Evolutionary conservation across 2,329 filamentous ascomycete genomes (phyloP).

Genomic region (Colletotrichum viniferum): DNA sequence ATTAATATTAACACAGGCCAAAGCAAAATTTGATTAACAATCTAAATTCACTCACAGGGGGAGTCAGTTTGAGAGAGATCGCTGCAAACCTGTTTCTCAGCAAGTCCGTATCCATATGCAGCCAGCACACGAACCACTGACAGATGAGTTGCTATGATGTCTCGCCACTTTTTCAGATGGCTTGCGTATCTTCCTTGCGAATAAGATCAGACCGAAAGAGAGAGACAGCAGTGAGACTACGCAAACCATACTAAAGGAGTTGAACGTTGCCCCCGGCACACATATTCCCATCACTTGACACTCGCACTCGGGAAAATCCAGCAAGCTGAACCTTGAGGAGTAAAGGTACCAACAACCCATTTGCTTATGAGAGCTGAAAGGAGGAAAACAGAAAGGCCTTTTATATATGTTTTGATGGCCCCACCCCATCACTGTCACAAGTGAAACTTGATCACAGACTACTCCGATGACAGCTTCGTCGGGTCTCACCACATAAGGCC

Average conservation of each 20-base stretch:
- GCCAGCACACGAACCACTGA: fast-evolving
- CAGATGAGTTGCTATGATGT: fast-evolving
- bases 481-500: fast-evolving
- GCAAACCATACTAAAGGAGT: fast-evolving
- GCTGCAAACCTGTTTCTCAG: too few relatives aligned
- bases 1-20: too few relatives aligned
- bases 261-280: fast-evolving
- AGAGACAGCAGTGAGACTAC: background rate
- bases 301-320: background rate
- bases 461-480: background rate
- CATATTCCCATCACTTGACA: too few relatives aligned
- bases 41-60: too few relatives aligned
- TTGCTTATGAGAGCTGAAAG: background rate
- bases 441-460: background rate
- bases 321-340: background rate
- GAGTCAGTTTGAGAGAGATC: too few relatives aligned
- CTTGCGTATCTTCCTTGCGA: background rate
- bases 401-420: background rate
- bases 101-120: background rate
- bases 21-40: too few relatives aligned
- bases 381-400: background rate
- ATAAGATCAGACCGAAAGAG: fast-evolving
- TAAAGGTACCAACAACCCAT: fast-evolving
- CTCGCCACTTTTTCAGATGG: fast-evolving
- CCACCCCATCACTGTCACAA: background rate